Conservation (phyloP, 2,329 filamentous ascomycete species). For the Aspergillus sp. region DNA sequence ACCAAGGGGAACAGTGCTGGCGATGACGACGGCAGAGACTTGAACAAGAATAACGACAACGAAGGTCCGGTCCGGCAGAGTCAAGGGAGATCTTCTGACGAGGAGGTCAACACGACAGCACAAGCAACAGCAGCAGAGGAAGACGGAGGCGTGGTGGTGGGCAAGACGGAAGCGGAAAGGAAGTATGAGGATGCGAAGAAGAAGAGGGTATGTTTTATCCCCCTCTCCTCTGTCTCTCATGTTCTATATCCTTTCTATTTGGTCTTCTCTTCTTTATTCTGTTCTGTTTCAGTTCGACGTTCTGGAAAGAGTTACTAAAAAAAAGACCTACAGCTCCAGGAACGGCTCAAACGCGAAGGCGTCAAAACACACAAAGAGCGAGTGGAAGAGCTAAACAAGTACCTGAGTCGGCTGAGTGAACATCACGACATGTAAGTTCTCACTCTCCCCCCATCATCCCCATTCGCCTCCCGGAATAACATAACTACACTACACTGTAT, state of each 20-base stretch:
- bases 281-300: neutral
- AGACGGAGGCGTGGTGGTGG: conserved; percentile 33
- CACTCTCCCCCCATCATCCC: neutral
- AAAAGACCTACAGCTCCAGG: conserved; percentile 64
- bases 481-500: no score
- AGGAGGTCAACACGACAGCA: conserved; percentile 17
- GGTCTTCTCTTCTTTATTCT: neutral
- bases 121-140: conserved; percentile 18
- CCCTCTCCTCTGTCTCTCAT: conserved; percentile 2
- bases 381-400: conserved; percentile 92
- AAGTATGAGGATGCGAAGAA: conserved; percentile 76
- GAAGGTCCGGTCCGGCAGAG: neutral
- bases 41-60: neutral
- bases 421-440: conserved; percentile 84
- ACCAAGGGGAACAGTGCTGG: neutral
- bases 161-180: conserved; percentile 82
- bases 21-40: neutral
- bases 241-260: neutral
- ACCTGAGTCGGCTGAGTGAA: conserved; percentile 86
- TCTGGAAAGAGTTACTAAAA: neutral
- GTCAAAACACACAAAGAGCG: conserved; percentile 96
- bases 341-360: conserved; percentile 77
- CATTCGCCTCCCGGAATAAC: no score
- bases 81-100: neutral
- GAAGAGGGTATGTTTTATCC: conserved; percentile 66